These are phyloP conservation scores for Thielaviopsis populi DNA, from an alignment of 2,329 filamentous ascomycete genomes.

Conservation along the genomic window DNA sequence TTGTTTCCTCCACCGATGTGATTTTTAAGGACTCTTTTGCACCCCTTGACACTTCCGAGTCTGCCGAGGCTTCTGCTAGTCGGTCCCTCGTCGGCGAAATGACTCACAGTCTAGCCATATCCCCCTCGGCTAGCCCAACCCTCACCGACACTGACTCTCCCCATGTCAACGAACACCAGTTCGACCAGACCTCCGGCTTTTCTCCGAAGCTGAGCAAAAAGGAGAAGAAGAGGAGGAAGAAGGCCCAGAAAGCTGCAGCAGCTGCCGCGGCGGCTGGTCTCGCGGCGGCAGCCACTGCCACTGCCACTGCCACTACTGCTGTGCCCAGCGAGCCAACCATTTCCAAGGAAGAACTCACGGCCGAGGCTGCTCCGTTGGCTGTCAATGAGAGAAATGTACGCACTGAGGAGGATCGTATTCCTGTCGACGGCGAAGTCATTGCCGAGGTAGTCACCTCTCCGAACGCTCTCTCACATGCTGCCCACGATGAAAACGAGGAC, in stretches of 20 bases:
- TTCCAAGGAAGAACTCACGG: neutral
- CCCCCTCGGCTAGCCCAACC: neutral
- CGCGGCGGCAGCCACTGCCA: neutral
- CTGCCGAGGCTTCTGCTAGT: neutral
- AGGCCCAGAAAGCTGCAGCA: neutral
- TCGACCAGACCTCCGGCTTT: neutral
- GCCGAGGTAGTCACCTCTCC: neutral
- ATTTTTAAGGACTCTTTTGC: neutral
- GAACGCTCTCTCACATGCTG: neutral
- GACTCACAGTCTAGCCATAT: no score
- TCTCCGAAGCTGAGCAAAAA: constrained; percentile 1
- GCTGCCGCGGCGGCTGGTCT: neutral
- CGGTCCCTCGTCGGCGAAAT: no score
- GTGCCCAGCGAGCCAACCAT: neutral
- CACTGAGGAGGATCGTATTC: neutral
- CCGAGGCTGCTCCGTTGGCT: neutral
- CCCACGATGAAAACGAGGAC: no score
- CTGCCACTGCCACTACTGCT: neutral
- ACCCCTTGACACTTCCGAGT: neutral
- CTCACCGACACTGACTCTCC: neutral
- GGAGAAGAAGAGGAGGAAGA: constrained; percentile 7
- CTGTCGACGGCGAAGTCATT: neutral
- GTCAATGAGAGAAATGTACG: neutral
- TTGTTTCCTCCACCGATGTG: neutral
- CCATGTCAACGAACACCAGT: neutral